Evolutionary conservation across 108 stramenopile genomes (phyloP), one percentile per base, ranked within the genome.

Genomic region (Skeletonema marinoi): DNA sequence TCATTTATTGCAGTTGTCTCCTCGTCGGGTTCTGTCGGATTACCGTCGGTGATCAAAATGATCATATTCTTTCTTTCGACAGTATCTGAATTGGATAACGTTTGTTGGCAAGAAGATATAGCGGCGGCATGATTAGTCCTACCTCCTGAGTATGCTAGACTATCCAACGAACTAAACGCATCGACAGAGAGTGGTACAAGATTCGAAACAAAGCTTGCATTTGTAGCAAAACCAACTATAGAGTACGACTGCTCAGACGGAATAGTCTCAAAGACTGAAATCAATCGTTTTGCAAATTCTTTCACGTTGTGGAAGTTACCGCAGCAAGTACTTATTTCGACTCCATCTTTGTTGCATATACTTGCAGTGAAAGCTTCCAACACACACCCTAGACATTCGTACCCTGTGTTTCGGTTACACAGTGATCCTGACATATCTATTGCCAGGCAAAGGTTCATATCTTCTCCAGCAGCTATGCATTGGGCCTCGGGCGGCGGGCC

Each of bases 31-130:
- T 39, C 51, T 30, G 71, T 36, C 11, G 78, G 66, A 21, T 65
- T 9, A 6, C 78, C 78, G 56, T 80, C 78, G 14, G 78, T 73
- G 56, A 80, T 73, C 16, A 80, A 32, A 66, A 80, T 73, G 60
- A 80, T 80, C 42, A 80, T 68, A 25, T 80, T 80, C 39, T 68
- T 66, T 38, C 60, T 60, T 25, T 17, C 46, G 0, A 4, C 46
- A 48, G 12, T 16, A 48, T 48, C 46, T n/a, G 46, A 4, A n/a
- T 48, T n/a, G 3, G 46, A 48, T 14, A 62, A 17, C 4, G 60
- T 62, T 35, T 32, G 14, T 14, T 32, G 32, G 19, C 60, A 80
- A 1, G 32, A 46, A 10, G 30, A 14, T 17, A 80, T 80, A 9
- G 67, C 72, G n/a, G 65, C 71, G 31, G 66, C 71, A 56, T 73